These are phyloP conservation scores for Kluyveromyces wickerhamii DNA, from an alignment of 805 yeast species.

Conservation along the genomic window DNA sequence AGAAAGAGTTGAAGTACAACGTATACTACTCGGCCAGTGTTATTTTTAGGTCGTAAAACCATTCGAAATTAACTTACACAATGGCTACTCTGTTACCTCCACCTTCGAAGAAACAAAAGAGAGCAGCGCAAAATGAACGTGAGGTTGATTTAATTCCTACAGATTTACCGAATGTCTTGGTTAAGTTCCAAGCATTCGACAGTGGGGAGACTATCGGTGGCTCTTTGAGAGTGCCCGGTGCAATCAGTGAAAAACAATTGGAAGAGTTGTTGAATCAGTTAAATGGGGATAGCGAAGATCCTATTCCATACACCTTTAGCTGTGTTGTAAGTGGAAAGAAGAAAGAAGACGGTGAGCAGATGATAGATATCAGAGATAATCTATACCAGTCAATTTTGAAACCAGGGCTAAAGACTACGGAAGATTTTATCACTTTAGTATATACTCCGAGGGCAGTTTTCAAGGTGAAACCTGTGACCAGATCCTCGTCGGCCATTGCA, in stretches of 20 bases:
- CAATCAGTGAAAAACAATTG: conserved; percentile 72
- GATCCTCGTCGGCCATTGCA: conserved; percentile 85
- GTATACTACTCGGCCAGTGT: too few relatives aligned
- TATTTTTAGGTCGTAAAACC: too few relatives aligned
- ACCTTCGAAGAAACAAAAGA: conserved; percentile 79
- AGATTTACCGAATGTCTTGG: conserved; percentile 79
- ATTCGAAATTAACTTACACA: not conserved
- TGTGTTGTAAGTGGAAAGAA: conserved; percentile 41
- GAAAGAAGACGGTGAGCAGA: conserved; percentile 30
- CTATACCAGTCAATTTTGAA: conserved; percentile 73
- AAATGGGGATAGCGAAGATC: conserved; percentile 63
- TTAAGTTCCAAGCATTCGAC: conserved; percentile 87
- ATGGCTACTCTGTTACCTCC: conserved; percentile 97
- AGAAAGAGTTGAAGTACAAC: too few relatives aligned
- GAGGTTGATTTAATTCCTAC: conserved; percentile 67
- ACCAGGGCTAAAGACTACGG: conserved; percentile 83
- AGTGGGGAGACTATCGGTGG: conserved; percentile 84
- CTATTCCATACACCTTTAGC: conserved; percentile 84
- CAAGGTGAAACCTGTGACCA: conserved; percentile 83
- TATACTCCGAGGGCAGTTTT: conserved; percentile 94
- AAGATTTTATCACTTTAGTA: conserved; percentile 83
- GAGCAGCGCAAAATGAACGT: conserved; percentile 72
- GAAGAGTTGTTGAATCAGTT: conserved; percentile 82
- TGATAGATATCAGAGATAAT: conserved; percentile 70
- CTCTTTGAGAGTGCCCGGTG: conserved; percentile 85